These are phyloP conservation scores for Acacia acuminata DNA, from an alignment of 306 rosid species.

Conservation along the genomic window DNA sequence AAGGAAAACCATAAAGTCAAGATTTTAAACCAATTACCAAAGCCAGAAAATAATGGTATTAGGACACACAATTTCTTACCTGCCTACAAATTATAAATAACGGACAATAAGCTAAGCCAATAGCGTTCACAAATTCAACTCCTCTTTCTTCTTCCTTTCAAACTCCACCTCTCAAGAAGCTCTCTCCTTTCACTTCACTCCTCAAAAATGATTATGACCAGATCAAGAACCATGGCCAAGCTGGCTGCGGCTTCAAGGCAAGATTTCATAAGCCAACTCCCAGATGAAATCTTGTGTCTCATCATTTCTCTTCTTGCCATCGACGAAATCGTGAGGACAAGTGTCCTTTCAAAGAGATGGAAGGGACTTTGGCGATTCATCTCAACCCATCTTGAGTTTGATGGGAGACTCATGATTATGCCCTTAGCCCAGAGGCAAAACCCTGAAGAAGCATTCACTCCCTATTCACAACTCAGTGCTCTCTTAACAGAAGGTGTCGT, in stretches of 20 bases:
- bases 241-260: background rate
- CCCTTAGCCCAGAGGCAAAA: background rate
- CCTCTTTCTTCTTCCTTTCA: background rate
- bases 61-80: background rate
- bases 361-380: background rate
- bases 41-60: background rate
- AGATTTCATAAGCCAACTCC: background rate
- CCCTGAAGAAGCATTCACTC: background rate
- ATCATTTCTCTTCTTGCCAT: background rate
- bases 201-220: background rate
- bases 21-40: background rate
- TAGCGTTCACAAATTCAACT: background rate
- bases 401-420: background rate
- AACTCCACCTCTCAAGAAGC: background rate
- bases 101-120: background rate
- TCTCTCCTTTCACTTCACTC: background rate
- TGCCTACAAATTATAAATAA: background rate
- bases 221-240: slow-evolving; percentile 3
- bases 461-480: background rate
- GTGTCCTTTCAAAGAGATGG: background rate
- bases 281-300: background rate
- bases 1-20: background rate
- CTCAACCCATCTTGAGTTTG: background rate
- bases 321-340: background rate
- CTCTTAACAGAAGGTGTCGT: background rate